A percentile compares a stretch with the other conserved stretches of the same genome.
These are phyloP conservation scores for Evernia prunastri DNA, from an alignment of 495 filamentous ascomycete species.

Conservation along the genomic window DNA sequence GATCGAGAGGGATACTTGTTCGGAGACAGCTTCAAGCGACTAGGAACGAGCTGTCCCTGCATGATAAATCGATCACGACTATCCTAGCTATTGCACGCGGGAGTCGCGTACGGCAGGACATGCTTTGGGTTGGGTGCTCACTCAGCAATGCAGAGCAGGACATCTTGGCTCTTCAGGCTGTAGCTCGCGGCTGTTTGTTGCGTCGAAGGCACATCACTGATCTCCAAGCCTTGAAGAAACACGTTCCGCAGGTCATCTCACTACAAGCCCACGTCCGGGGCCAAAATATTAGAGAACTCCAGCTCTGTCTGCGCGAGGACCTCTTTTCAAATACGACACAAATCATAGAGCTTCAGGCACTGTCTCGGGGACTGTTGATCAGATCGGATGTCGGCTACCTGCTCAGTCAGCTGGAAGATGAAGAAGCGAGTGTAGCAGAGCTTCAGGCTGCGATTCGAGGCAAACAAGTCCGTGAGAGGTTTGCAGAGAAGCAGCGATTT, in stretches of 20 bases:
- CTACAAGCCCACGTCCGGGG: slow-evolving; percentile 72
- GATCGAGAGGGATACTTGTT: slow-evolving; percentile 40
- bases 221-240: slow-evolving; percentile 51
- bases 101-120: slow-evolving; percentile 31
- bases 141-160: slow-evolving; percentile 33
- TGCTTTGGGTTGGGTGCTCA: slow-evolving; percentile 32
- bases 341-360: slow-evolving; percentile 61
- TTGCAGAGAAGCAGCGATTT: slow-evolving; percentile 77
- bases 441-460: slow-evolving; percentile 73
- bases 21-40: slow-evolving; percentile 35
- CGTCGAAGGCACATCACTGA: slow-evolving; percentile 40
- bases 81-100: slow-evolving; percentile 46
- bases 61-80: slow-evolving; percentile 37
- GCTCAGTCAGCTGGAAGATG: slow-evolving; percentile 67
- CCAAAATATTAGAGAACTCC: slow-evolving; percentile 47
- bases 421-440: slow-evolving; percentile 66
- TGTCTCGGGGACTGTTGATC: slow-evolving; percentile 71
- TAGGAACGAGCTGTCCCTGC: slow-evolving; percentile 35
- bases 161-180: slow-evolving; percentile 44
- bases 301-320: slow-evolving; percentile 47
- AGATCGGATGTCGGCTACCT: slow-evolving; percentile 62
- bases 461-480: slow-evolving; percentile 63
- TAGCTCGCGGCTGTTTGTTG: slow-evolving; percentile 39
- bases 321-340: slow-evolving; percentile 52
- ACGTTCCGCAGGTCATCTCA: slow-evolving; percentile 51